Base-by-base conservation (phyloP, 805 yeast genomes). In the Ogataea nakhonphanomensis region DNA sequence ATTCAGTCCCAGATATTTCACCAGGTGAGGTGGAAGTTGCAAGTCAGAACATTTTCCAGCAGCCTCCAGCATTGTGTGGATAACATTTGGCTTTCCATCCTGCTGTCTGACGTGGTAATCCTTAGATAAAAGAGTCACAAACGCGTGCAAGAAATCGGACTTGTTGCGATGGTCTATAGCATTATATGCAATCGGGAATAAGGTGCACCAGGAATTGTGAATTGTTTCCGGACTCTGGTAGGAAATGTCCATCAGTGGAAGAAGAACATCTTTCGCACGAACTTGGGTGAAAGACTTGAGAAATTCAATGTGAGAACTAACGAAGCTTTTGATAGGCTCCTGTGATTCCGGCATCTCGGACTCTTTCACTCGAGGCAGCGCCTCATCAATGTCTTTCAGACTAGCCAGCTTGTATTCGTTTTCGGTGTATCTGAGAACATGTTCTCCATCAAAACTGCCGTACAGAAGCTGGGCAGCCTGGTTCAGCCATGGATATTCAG, bases 31-130 rank as follows among this genome's bases (percentile, higher is more conserved):
- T 3, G 99, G 99, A 13, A 95, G 65, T 47, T 85, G 95, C 8
- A 88, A 59, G 8, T 71, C 78, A 8, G 80, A 78, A 47, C 95
- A 81, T 45, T 71, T 67, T 1, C 90, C 79, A n/a, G 87, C 74
- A 28, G 95, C 96, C 49, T 83, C 95, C 30, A 95, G 65, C 48
- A 93, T 64, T 2, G 93, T 81, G 47, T 85, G 87, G 8, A 95
- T 76, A 2, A 89, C 95, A 57, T 93, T 93, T 1, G 95, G 95
- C 37, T 90, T 75, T 34, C 79, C 73, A 45, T 87, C 93, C 33
- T 84, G 79, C 64, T 95, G 99, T 33, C 96, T 76, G n/a, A 81
- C 77, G 55, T 91, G 97, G 56, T 87, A 95, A 48, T 93, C 98
- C 55, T 87, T 88, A 0, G 97, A 84, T 32, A 93, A 64, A 33